phyloP scores from a whole-genome alignment of 305 asterid species.

The Salvia sclarea region DNA sequence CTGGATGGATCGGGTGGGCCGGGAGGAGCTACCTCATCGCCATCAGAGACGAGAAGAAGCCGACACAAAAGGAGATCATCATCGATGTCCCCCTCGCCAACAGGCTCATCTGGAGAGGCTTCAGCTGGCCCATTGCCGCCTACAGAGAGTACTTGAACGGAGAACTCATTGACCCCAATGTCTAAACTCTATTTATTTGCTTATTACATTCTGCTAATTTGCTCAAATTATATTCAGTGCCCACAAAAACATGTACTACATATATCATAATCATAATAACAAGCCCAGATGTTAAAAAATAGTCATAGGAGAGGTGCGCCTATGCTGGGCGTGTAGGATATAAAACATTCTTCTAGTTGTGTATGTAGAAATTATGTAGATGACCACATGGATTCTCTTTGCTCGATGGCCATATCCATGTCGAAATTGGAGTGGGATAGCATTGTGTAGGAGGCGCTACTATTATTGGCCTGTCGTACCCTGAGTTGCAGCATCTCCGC shows the following conservation, averaged over 20 bases:
- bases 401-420: constrained; percentile 59
- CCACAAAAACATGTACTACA: not conserved
- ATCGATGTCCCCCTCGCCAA: constrained; percentile 89
- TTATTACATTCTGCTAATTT: not conserved
- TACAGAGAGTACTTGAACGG: constrained; percentile 85
- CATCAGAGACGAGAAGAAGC: constrained; percentile 86
- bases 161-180: constrained; percentile 78
- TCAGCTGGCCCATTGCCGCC: constrained; percentile 97
- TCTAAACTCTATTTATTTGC: constrained; percentile 42
- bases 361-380: not conserved
- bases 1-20: constrained; percentile 99
- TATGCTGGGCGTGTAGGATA: not conserved
- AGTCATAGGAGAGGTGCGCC: not conserved
- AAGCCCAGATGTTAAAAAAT: constrained; percentile 24
- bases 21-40: constrained; percentile 96
- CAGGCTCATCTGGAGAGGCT: constrained; percentile 82
- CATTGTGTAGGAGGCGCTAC: constrained; percentile 26
- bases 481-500: constrained; percentile 83
- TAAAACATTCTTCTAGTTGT: not conserved
- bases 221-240: too few relatives aligned
- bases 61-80: constrained; percentile 87
- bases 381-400: constrained; percentile 36
- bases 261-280: not conserved
- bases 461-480: constrained; percentile 48
- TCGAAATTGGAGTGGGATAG: constrained; percentile 43